Evolutionary conservation across 2,329 filamentous ascomycete genomes (phyloP).

Genomic region (Rhynchosporium agropyri): DNA sequence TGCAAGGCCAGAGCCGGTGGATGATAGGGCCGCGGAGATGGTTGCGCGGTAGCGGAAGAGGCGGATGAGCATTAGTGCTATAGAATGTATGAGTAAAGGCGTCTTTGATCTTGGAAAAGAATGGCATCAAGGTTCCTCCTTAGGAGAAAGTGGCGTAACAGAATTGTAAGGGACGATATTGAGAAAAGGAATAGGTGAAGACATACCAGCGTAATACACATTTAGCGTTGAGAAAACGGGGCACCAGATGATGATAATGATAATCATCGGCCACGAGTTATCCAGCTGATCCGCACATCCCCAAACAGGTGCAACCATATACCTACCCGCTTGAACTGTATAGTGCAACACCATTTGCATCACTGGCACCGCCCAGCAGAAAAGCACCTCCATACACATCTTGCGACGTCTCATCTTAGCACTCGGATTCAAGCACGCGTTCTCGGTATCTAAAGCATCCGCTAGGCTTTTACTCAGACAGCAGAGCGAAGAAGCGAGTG

Average conservation of each 20-base stretch:
- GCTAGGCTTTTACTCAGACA: conserved; percentile 65
- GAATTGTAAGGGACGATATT: neutral
- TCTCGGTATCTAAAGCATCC: conserved; percentile 60
- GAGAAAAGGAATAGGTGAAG: neutral
- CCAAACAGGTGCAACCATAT: conserved; percentile 58
- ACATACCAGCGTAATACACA: conserved; percentile 60
- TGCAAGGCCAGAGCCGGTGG: conserved; percentile 53
- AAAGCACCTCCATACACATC: conserved; percentile 53
- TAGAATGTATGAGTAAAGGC: conserved; percentile 21
- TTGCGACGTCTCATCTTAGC: conserved; percentile 51
- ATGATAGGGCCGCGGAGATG: conserved; percentile 57
- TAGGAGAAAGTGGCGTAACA: neutral
- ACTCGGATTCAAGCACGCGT: conserved; percentile 53
- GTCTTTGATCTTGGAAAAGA: neutral
- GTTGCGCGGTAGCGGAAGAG: conserved; percentile 61
- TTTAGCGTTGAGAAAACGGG: conserved; percentile 55
- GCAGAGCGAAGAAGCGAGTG: conserved; percentile 53
- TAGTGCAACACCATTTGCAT: conserved; percentile 60
- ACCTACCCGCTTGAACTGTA: conserved; percentile 61
- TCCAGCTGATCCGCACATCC: conserved; percentile 60
- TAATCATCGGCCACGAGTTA: conserved; percentile 58
- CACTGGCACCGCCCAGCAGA: conserved; percentile 58
- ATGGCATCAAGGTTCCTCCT: neutral
- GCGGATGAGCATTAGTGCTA: conserved; percentile 62
- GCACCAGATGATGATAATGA: conserved; percentile 59